Conservation (phyloP, 371 early-diverging fungal genomes). For the Mucor irregularis region DNA sequence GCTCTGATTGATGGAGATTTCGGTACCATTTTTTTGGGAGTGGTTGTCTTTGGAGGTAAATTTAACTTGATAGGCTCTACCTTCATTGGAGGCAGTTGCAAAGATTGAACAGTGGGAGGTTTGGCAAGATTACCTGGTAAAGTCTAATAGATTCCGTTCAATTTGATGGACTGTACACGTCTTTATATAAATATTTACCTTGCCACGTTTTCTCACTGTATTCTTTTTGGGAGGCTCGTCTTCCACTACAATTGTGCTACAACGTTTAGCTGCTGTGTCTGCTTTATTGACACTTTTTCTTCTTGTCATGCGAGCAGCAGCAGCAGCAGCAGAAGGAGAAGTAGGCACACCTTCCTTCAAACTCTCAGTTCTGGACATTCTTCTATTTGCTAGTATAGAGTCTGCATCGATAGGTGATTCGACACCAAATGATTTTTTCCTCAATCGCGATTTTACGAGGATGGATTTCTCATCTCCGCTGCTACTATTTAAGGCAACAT, state of each 20-base stretch:
- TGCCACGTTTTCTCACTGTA: conserved; percentile 40
- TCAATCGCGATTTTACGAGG: conserved; percentile 4
- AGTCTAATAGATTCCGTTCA: conserved; percentile 42
- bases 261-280: background rate
- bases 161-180: too few relatives aligned
- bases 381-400: conserved; percentile 5
- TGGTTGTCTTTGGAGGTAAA: conserved; percentile 22
- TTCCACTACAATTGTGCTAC: background rate
- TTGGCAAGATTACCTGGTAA: conserved; percentile 51
- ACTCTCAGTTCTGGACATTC: conserved; percentile 40
- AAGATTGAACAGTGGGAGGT: conserved; percentile 42
- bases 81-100: conserved; percentile 53
- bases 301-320: conserved; percentile 19
- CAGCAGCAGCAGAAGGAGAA: conserved; percentile 22
- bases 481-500: background rate
- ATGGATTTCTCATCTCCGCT: conserved; percentile 21
- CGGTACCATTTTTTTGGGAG: background rate
- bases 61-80: conserved; percentile 43
- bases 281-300: conserved; percentile 24
- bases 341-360: conserved; percentile 46
- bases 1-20: conserved; percentile 30
- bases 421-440: conserved; percentile 16
- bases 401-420: background rate
- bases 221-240: background rate
- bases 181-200: conserved; percentile 25